Conservation (phyloP, 305 asterid species). For the Euphrasia arctica region DNA sequence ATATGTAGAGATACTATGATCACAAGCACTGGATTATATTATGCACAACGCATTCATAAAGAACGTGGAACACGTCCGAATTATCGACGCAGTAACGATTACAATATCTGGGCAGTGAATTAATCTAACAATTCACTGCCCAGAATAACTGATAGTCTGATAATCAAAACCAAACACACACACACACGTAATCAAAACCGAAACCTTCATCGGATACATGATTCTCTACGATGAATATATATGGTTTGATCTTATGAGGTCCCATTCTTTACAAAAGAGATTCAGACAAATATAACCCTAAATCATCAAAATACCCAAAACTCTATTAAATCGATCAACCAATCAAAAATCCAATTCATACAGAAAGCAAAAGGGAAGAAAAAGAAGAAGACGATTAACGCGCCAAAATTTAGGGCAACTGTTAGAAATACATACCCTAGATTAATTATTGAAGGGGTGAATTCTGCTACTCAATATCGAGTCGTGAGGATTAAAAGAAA, state of each 20-base stretch:
- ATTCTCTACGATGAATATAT: too few species aligned
- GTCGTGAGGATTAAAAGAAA: neutral
- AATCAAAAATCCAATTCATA: neutral
- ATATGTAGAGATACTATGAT: neutral
- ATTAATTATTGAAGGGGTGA: neutral
- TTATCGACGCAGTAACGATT: too few species aligned
- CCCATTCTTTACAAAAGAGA: too few species aligned
- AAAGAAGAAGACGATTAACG: neutral
- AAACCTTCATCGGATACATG: too few species aligned
- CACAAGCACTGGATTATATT: neutral
- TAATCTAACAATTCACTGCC: neutral
- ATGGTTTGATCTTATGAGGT: too few species aligned
- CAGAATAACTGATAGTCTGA: too few species aligned
- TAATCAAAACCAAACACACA: too few species aligned
- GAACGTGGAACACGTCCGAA: too few species aligned
- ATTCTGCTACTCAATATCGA: neutral
- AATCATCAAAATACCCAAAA: neutral
- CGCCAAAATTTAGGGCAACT: neutral
- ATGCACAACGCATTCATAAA: slow-evolving; percentile 5
- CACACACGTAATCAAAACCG: too few species aligned
- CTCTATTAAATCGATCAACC: neutral
- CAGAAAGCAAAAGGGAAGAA: neutral
- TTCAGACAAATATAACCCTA: too few species aligned
- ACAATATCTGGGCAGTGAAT: too few species aligned
- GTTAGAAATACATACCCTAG: neutral